Evolutionary conservation across 1,284 basidiomycete species (phyloP), one percentile per base, ranked within the genome.

Genomic region (Somion occarium): DNA sequence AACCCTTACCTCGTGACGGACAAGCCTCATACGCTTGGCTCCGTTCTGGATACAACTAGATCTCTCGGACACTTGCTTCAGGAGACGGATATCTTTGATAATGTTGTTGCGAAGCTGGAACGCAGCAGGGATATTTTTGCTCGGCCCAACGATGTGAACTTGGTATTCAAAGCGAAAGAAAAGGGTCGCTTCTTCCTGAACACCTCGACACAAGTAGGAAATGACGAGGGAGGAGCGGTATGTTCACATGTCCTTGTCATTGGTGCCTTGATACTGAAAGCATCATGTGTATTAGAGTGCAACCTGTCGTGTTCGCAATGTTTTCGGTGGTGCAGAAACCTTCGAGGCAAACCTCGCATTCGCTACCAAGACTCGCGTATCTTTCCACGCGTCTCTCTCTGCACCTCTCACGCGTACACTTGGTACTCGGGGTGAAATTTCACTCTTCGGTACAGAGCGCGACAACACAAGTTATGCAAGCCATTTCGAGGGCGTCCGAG

Each of bases 171-270:
- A 38, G 80, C 92, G 11, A 79, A 79, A 42, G 94, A 97, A 65
- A 82, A 82, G 47, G 85, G 91, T 1, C 73, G 91, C 26, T 83
- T 88, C 59, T 94, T 83, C 61, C 65, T 96, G 20, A 93, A 91
- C 61, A 93, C 87, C 1, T 82, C 90, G 1, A 98, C 96, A 1
- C 94, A 98, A 63, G 77, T 98, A 3, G 97, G 97, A 7, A 93
- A 97, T 52, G 90, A 89, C 48, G 96, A 98, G 67, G 96, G 93
- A 5, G 92, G 76, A 49, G 92, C 91, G 20, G 92, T 91, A 64
- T 64, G 88, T 80, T 34, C 7, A 34, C 15, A 34, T 34, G 7
- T 15, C 30, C 30, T n/a, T 34, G n/a, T 25, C 27, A 24, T n/a
- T n/a, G 3, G 46, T 23, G 41, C 12, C 12, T 12, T 46, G n/a